Percentiles rank a stretch among this genome's conserved stretches.
phyloP scores from a whole-genome alignment of 768 basidiomycete genomes.

The Kondoa subrosea region DNA sequence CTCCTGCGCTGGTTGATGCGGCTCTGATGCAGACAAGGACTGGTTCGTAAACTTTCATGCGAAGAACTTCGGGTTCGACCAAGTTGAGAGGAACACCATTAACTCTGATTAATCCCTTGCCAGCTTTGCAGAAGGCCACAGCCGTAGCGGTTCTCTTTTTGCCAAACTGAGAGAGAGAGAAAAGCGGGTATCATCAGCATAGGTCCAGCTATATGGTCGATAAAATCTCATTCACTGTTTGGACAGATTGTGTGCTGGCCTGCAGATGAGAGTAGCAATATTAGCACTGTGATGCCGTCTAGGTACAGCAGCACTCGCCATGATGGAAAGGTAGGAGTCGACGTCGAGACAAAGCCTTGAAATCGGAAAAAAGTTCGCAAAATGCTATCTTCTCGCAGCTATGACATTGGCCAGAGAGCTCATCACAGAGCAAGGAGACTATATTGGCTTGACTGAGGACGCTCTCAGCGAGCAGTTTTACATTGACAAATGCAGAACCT shows the following conservation, averaged over 20 bases:
- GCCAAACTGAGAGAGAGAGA: too few relatives aligned
- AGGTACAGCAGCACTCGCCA: too few relatives aligned
- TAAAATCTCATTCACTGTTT: too few relatives aligned
- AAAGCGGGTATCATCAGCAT: neutral
- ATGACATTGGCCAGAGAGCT: neutral
- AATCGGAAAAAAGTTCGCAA: neutral
- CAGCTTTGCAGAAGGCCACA: constrained; percentile 35
- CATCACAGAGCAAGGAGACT: constrained; percentile 37
- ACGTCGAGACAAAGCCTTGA: too few relatives aligned
- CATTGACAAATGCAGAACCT: constrained; percentile 45
- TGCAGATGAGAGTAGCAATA: too few relatives aligned
- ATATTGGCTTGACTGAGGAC: constrained; percentile 45
- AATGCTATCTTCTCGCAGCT: neutral
- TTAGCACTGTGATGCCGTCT: too few relatives aligned
- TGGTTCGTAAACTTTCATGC: constrained; percentile 87
- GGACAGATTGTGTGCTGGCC: too few relatives aligned
- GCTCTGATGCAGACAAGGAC: constrained; percentile 15
- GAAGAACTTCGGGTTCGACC: constrained; percentile 83
- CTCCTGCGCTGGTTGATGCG: constrained; percentile 38
- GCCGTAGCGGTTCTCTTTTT: constrained; percentile 18
- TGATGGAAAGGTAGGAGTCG: too few relatives aligned
- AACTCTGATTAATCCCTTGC: constrained; percentile 68
- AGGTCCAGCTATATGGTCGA: neutral
- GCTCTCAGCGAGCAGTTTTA: constrained; percentile 44
- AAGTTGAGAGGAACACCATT: constrained; percentile 94